Evolutionary conservation across 306 rosid species (phyloP), one percentile per base, ranked within the genome.

Genomic region (Ceratonia siliqua): DNA sequence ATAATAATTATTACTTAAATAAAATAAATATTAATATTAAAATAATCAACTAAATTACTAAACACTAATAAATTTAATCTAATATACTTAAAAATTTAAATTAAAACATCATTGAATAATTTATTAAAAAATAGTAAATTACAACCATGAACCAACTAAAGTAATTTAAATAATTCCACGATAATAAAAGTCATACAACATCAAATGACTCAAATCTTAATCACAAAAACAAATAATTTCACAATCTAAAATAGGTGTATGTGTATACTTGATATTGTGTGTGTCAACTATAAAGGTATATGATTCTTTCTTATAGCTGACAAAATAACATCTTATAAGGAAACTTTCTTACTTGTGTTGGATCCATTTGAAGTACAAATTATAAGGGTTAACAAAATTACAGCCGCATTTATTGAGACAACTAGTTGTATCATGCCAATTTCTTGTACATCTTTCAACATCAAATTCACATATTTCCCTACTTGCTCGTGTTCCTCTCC

Each of bases 301-400:
- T 70, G 36, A 52, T 52, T 70, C 39, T 72, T 52, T 65, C 57
- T 27, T 11, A 52, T 48, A 35, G 52, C 27, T 48, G 54, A 64
- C 10, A 4, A 21, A 0, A 14, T 6, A 36, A 18, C 18, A 27
- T 65, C 73, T 10, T 25, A 21, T 10, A 27, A 46, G 27, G 27
- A 68, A 32, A 43, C 15, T 18, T 4, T 48, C 63, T 33, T 49
- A 38, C 45, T 58, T 22, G 5, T 43, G 27, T 67, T 24, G 28
- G 20, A 43, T 58, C 27, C 59, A 55, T 67, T 14, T 43, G 61
- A 56, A 2, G 49, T 4, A 30, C 41, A 57, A 22, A 57, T 52
- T 22, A 17, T 7, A 17, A 24, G 59, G 41, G 30, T 24, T 43
- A 67, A 14, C 41, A 56, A 21, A 56, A 76, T 21, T 15, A 32